Evolutionary conservation across 1,284 basidiomycete species (phyloP), one percentile per base, ranked within the genome.

Genomic region (Anthracocystis walkeri): DNA sequence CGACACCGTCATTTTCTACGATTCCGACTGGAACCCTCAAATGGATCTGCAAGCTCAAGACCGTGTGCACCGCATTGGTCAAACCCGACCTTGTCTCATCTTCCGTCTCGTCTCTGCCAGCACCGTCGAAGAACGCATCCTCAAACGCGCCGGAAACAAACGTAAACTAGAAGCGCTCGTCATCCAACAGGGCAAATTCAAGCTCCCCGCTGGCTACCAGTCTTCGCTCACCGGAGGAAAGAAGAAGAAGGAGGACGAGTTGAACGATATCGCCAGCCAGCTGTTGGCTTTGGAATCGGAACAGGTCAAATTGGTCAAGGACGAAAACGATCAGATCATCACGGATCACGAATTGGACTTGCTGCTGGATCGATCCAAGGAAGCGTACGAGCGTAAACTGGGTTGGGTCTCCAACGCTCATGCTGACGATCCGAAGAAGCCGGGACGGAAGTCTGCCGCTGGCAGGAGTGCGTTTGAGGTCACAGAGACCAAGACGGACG

Each of bases 1-100:
- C 0, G 96, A 99, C 56, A 84, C 82, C 12, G 87, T 87, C 50
- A 80, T 85, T 57, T 83, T 86, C 54, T 97, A 95, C 81, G 95
- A 97, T 81, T 92, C 94, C 81, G 95, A 97, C 84, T 96, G 95
- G 94, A 97, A 95, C 82, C 95, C 95, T 0, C 81, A 82, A 51
- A 94, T 95, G 91, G 96, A 99, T 77, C 88, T 94, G 5, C 95
- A 99, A 86, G 96, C 96, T 0, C 94, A 96, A 85, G 96, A 97
- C 82, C 90, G 95, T 35, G 95, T 94, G 0, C 95, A 98, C 85
- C 91, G 95, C 7, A 98, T 98, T 65, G 95, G 95, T 2, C 95
- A 97, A 86, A 95, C 91, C 20, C 91, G 88, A 31, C 81, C 83
- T 14, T 78, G 80, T 10, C 69, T 85, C n/a, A 79, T 97, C 61